Percentiles rank a stretch among this genome's conserved stretches.
Conservation (phyloP, 2,329 filamentous ascomycete genomes). For the Fusarium succisae region DNA sequence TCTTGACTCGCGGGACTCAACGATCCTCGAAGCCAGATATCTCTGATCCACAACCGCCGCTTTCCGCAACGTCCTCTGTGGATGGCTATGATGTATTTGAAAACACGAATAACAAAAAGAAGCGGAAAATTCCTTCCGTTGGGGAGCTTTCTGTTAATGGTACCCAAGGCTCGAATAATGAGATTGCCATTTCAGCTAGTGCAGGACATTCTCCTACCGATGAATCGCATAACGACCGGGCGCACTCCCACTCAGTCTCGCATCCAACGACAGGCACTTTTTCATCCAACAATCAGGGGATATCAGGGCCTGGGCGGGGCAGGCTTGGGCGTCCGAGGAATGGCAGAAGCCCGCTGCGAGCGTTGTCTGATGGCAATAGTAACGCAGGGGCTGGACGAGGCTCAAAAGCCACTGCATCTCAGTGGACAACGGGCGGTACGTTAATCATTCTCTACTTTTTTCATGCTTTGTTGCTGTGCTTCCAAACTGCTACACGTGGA, state of each 20-base stretch:
- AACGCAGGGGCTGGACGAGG: conserved; percentile 64
- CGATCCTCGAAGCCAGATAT: conserved; percentile 57
- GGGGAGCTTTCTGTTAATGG: conserved; percentile 69
- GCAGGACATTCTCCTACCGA: conserved; percentile 32
- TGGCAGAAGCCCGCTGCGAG: conserved; percentile 69
- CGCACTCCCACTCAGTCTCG: conserved; percentile 39
- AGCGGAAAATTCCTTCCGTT: conserved; percentile 94
- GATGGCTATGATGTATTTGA: conserved; percentile 98
- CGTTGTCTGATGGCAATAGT: conserved; percentile 67
- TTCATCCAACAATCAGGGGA: conserved; percentile 63
- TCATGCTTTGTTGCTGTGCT: not conserved
- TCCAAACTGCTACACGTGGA: not conserved
- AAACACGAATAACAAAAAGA: conserved; percentile 99
- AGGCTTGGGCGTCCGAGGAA: conserved; percentile 76
- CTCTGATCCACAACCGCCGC: conserved; percentile 63
- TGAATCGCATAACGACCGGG: conserved; percentile 46
- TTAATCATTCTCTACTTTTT: conserved; percentile 9
- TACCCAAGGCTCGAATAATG: conserved; percentile 49
- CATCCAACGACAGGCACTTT: conserved; percentile 58
- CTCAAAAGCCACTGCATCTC: conserved; percentile 56
- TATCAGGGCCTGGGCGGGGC: conserved; percentile 86
- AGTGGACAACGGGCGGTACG: conserved; percentile 59
- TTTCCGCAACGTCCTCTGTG: conserved; percentile 74
- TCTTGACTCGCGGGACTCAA: conserved; percentile 54
- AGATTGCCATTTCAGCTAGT: conserved; percentile 47